Base-by-base conservation (phyloP, 257 asterid genomes). In the Catharanthus roseus region DNA sequence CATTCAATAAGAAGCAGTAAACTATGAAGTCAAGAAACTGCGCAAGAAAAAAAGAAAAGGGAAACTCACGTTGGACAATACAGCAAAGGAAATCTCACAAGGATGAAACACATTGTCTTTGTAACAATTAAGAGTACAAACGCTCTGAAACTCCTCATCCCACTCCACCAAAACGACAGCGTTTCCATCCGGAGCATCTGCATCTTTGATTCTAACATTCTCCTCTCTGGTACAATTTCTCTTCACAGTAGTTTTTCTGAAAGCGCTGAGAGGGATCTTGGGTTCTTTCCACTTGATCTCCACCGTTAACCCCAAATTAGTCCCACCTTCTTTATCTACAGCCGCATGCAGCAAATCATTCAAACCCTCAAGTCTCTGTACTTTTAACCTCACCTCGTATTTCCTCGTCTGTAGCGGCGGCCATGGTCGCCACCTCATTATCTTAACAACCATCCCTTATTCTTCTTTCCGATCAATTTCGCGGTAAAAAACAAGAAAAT, bases 401-500 rank as follows among this genome's bases (percentile, higher is more conserved):
- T 87, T 92, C 62, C 81, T 86, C 10, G 98, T 80, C 64, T 81
- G 74, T 12, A 84, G 84, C 24, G 98, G 98, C 60, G 98, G 98
- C 98, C 98, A 92, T 63, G 98, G 98, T 70, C 97, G 88, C 98
- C 98, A 92, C 80, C 83, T 84, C 90, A 92, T 90, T 82, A 92
- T 87, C 83, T 90, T 92, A 80, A 84, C 98, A 82, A 87, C 96
- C 98, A 92, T 91, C 86, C 47, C 36, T n/a, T n/a, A n/a, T n/a
- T n/a, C n/a, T n/a, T 44, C 23, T 60, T 15, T 31, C 33, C 24
- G 18, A 33, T 31, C 24, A 66, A 53, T 58, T 71, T 57, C 15
- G 11, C n/a, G n/a, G n/a, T 23, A 8, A 1, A 70, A 72, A 29
- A 11, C 50, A 61, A 79, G 70, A 73, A 55, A 58, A 23, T 29